These are phyloP conservation scores for Talaromyces marneffei DNA, from an alignment of 2,329 filamentous ascomycete species.

Conservation along the genomic window DNA sequence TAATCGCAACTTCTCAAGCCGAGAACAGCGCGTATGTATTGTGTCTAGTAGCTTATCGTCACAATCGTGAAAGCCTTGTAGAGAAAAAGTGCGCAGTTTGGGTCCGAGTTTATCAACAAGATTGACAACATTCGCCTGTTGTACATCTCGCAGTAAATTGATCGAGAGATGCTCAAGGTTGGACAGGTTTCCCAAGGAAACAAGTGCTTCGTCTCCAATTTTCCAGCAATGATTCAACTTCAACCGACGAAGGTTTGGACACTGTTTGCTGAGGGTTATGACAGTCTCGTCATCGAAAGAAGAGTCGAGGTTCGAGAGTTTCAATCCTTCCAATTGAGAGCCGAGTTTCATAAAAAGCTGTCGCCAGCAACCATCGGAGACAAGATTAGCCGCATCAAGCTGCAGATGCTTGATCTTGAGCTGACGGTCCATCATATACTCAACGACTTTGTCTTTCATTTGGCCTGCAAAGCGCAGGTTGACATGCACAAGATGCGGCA, in stretches of 20 bases:
- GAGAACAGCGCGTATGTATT: constrained; percentile 64
- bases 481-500: constrained; percentile 62
- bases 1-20: constrained; percentile 71
- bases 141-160: constrained; percentile 54
- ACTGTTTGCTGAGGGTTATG: constrained; percentile 55
- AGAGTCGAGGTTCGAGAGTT: constrained; percentile 77
- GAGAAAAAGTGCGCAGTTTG: constrained; percentile 68
- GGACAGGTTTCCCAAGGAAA: constrained; percentile 56
- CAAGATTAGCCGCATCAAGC: constrained; percentile 76
- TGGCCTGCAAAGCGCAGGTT: constrained; percentile 82
- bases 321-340: constrained; percentile 58
- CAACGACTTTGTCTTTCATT: constrained; percentile 77
- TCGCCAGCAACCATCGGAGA: constrained; percentile 71
- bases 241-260: constrained; percentile 64
- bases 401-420: constrained; percentile 66
- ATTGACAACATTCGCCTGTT: constrained; percentile 53
- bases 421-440: constrained; percentile 70
- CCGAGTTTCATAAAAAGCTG: constrained; percentile 64
- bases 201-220: constrained; percentile 60
- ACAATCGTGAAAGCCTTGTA: constrained; percentile 61
- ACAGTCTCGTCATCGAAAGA: constrained; percentile 71
- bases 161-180: constrained; percentile 71
- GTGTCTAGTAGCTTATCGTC: constrained; percentile 65
- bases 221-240: constrained; percentile 79
- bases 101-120: constrained; percentile 59